Evolutionary conservation across 2,329 filamentous ascomycete species (phyloP), one percentile per base, ranked within the genome.

Genomic region (Dissoconium aciculare): DNA sequence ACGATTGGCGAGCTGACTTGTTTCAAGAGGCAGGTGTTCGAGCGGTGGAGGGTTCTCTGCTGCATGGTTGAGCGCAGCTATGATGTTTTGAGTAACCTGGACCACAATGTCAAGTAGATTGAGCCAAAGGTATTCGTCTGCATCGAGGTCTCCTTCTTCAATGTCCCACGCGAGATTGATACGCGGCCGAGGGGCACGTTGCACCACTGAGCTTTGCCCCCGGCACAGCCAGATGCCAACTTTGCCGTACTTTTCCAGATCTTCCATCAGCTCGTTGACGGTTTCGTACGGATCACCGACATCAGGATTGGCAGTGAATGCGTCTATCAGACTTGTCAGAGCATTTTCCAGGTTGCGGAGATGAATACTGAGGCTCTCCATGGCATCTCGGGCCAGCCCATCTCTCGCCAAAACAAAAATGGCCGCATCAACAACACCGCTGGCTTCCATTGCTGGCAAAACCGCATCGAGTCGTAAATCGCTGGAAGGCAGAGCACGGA

Each of bases 181-280:
- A 44, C 56, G 42, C 12, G 49, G 50, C 26, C 50, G 45, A 15
- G 44, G 43, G 12, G 36, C 34, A 2, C 49, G 42, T n/a, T 43
- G 26, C 5, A 41, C 39, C 0, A 67, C 69, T 46, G 78, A 80
- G 28, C 72, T 82, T 51, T 93, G 83, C 1, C 78, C 74, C 55
- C 91, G 82, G 45, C 89, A 95, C 9, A 98, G 63, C 89, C 89
- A 98, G 30, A 92, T 87, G 10, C 91, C 89, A 1, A 98, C 82
- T 40, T 84, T 77, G 1, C 78, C 74, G 55, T 93, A 95, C 52
- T 92, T 94, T 38, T 91, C 76, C 11, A 98, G 60, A 1, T 78
- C 74, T 34, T 73, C 69, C 3, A 93, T 64, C 2, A 93, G 64
- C 34, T 85, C 78, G 33, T 78, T 70, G 1, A 78, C 71, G 0